phyloP scores from a whole-genome alignment of 169 alveolate species.

The Babesia gibsoni region DNA sequence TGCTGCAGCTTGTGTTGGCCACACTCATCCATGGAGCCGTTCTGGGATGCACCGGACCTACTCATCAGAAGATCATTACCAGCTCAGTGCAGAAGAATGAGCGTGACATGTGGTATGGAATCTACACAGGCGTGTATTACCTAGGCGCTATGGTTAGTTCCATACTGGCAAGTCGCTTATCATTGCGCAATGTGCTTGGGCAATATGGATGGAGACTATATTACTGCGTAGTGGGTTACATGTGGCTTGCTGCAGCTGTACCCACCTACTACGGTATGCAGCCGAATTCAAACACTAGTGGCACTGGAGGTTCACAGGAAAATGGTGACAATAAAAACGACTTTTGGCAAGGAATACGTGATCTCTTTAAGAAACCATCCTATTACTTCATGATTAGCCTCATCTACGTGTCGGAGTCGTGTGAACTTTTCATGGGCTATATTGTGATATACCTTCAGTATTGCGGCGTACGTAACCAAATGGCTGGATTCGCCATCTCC shows the following conservation, averaged over 20 bases:
- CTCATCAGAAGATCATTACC: slow-evolving; percentile 16
- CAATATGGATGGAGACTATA: slow-evolving; percentile 47
- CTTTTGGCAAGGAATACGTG: no score
- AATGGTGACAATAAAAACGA: no score
- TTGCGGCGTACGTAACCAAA: no score
- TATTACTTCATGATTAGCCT: no score
- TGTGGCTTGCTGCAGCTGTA: slow-evolving; percentile 11
- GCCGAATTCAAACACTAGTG: no score
- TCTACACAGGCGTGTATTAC: slow-evolving; percentile 13
- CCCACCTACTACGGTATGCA: no score
- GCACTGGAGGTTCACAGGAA: no score
- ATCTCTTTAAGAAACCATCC: no score
- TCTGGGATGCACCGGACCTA: slow-evolving; percentile 35
- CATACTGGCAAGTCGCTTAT: not conserved
- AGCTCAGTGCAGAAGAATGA: not conserved
- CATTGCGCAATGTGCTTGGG: not conserved
- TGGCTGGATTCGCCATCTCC: no score
- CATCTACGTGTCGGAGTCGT: no score
- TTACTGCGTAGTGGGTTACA: slow-evolving; percentile 12
- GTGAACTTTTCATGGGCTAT: no score
- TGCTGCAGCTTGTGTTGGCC: slow-evolving; percentile 16
- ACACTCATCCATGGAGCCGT: slow-evolving; percentile 39
- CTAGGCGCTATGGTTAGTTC: slow-evolving; percentile 29
- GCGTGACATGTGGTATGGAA: not conserved
- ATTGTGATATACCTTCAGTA: no score